These are phyloP conservation scores for Ceratocystis huliohia DNA, from an alignment of 2,329 filamentous ascomycete genomes.

Conservation along the genomic window DNA sequence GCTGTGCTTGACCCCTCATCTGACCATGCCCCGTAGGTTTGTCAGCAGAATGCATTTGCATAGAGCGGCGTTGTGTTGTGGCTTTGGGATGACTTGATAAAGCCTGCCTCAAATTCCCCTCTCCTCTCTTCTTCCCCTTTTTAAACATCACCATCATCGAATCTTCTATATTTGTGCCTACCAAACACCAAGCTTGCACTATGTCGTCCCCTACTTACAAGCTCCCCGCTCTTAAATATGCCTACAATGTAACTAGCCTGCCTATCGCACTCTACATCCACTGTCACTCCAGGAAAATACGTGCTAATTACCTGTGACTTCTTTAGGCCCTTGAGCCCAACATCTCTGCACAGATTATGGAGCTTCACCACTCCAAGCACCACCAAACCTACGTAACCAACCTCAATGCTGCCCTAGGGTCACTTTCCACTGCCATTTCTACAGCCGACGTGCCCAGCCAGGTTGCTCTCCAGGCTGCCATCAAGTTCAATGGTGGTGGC, in stretches of 20 bases:
- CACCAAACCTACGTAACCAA: slow-evolving; percentile 69
- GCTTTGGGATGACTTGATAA: not conserved
- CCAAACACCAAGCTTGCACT: not conserved
- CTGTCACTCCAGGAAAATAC: not conserved
- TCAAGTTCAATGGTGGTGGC: slow-evolving; percentile 83
- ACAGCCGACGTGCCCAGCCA: slow-evolving; percentile 49
- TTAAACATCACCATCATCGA: not conserved
- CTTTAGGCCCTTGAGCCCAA: slow-evolving; percentile 54
- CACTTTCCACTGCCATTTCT: slow-evolving; percentile 44
- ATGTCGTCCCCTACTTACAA: slow-evolving; percentile 33
- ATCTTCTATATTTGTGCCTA: too few relatives aligned
- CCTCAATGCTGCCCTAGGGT: slow-evolving; percentile 53
- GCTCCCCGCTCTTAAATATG: slow-evolving; percentile 54
- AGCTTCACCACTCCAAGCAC: slow-evolving; percentile 67
- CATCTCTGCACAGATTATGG: slow-evolving; percentile 70
- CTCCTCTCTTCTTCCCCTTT: not conserved
- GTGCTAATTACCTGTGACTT: not conserved
- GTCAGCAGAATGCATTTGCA: slow-evolving; percentile 7
- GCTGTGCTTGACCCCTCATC: slow-evolving; percentile 4
- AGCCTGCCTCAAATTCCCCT: not conserved
- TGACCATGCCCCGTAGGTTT: not conserved
- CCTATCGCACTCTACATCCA: not conserved
- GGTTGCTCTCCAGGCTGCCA: slow-evolving; percentile 53
- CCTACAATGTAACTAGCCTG: slow-evolving; percentile 48
- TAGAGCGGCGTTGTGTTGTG: not conserved